phyloP scores from a whole-genome alignment of 1,284 basidiomycete genomes.

The Ceratobasidium sp. region DNA sequence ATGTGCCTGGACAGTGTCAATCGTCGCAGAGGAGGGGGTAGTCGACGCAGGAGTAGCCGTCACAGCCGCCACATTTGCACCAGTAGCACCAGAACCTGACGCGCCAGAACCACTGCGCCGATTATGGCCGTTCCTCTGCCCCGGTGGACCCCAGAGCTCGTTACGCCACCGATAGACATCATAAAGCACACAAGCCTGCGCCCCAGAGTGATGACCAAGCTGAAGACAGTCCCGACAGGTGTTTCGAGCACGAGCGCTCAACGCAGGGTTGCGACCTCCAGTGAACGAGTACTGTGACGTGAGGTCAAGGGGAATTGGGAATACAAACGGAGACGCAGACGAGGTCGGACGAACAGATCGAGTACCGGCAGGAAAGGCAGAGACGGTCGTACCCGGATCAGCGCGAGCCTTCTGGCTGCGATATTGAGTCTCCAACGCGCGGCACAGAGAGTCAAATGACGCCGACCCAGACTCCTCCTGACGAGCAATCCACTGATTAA shows the following conservation, averaged over 20 bases:
- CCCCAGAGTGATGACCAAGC: not conserved
- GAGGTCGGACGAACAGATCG: not conserved
- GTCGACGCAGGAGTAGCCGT: too few relatives aligned
- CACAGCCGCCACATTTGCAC: too few relatives aligned
- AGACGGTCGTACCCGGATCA: not conserved
- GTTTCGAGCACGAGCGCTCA: not conserved
- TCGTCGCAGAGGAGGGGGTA: too few relatives aligned
- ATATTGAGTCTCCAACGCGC: not conserved
- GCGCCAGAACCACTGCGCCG: too few relatives aligned
- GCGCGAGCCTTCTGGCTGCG: not conserved
- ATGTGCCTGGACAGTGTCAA: too few relatives aligned
- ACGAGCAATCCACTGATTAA: not conserved
- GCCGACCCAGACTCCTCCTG: not conserved
- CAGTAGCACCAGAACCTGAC: too few relatives aligned
- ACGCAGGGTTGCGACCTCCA: not conserved
- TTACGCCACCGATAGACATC: not conserved
- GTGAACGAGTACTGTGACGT: slow-evolving; percentile 3
- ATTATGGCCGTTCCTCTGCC: slow-evolving; percentile 3
- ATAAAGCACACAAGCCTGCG: not conserved
- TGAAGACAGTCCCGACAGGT: slow-evolving; percentile 25
- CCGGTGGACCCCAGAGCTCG: slow-evolving; percentile 23
- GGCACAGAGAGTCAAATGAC: not conserved
- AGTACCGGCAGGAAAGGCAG: not conserved
- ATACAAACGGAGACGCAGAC: not conserved
- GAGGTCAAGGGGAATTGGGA: not conserved